These are phyloP conservation scores for Apiospora rasikravindrae DNA, from an alignment of 2,329 filamentous ascomycete species.

Conservation along the genomic window DNA sequence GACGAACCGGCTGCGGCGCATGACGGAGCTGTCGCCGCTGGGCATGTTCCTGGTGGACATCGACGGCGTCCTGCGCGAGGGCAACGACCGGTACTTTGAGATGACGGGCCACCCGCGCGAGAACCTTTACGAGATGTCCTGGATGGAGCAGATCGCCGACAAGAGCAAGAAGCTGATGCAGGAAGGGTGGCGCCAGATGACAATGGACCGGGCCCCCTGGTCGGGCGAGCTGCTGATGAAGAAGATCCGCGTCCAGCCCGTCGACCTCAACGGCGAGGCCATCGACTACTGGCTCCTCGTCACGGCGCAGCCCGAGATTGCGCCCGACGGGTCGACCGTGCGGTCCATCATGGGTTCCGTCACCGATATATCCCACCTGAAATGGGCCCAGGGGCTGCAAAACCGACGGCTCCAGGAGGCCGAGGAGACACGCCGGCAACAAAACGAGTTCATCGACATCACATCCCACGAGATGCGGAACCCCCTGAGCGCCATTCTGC, in stretches of 20 bases:
- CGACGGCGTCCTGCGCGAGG: conserved; percentile 48
- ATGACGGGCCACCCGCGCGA: conserved; percentile 50
- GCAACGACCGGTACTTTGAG: conserved; percentile 53
- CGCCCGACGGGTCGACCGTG: conserved; percentile 38
- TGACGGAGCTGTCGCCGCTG: conserved; percentile 44
- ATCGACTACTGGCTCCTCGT: conserved; percentile 52
- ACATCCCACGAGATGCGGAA: conserved; percentile 60
- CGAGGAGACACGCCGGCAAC: conserved; percentile 50
- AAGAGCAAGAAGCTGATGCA: conserved; percentile 39
- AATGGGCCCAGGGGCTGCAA: conserved; percentile 47
- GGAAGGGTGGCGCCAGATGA: conserved; percentile 45
- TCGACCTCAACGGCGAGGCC: conserved; percentile 41
- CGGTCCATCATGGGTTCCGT: conserved; percentile 47
- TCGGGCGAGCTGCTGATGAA: conserved; percentile 50
- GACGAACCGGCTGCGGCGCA: conserved; percentile 42
- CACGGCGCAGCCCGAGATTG: conserved; percentile 42
- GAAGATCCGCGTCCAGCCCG: conserved; percentile 36
- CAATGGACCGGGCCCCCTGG: conserved; percentile 41
- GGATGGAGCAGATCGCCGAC: conserved; percentile 46
- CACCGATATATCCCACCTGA: conserved; percentile 50
- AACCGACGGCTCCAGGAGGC: conserved; percentile 42
- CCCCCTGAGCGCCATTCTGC: conserved; percentile 59
- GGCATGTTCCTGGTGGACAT: conserved; percentile 47
- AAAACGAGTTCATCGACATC: conserved; percentile 61
- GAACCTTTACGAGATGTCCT: conserved; percentile 45